A percentile compares a stretch with the other conserved stretches of the same genome.
Evolutionary conservation across 306 rosid species (phyloP).

Genomic region (Inga laurina): DNA sequence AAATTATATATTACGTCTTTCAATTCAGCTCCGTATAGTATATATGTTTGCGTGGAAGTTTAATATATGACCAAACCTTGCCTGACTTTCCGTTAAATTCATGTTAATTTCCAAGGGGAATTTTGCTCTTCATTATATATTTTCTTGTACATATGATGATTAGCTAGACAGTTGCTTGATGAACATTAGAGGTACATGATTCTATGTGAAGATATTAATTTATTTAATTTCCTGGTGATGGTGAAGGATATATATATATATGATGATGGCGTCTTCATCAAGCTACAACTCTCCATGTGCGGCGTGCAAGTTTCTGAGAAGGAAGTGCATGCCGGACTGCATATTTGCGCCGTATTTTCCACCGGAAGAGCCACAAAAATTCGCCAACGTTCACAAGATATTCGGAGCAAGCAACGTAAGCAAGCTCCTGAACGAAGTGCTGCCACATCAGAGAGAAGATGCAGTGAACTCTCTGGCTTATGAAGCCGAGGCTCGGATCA

Average conservation of each 20-base stretch:
- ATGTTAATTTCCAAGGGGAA: not conserved
- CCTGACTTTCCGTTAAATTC: not conserved
- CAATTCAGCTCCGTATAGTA: slow-evolving; percentile 38
- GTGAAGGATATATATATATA: not conserved
- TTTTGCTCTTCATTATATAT: no score
- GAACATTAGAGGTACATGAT: not conserved
- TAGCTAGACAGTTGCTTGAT: no score
- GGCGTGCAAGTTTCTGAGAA: slow-evolving; percentile 62
- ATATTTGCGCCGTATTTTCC: slow-evolving; percentile 70
- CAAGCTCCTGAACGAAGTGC: slow-evolving; percentile 79
- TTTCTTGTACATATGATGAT: no score
- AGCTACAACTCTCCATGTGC: slow-evolving; percentile 68
- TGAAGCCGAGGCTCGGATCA: slow-evolving; percentile 85
- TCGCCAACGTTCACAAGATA: slow-evolving; percentile 74
- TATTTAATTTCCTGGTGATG: not conserved
- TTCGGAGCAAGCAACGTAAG: slow-evolving; percentile 95
- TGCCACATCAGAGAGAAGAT: slow-evolving; percentile 83
- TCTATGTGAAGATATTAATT: not conserved
- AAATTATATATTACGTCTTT: not conserved
- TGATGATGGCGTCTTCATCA: slow-evolving; percentile 53
- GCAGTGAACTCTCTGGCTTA: slow-evolving; percentile 93
- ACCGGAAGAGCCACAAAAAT: slow-evolving; percentile 66
- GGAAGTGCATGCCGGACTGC: slow-evolving; percentile 68
- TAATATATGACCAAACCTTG: not conserved
- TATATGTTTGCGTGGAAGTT: slow-evolving; percentile 5